These are phyloP conservation scores for Phytophthora podocarpi DNA, from an alignment of 352 stramenopile genomes.

Conservation along the genomic window DNA sequence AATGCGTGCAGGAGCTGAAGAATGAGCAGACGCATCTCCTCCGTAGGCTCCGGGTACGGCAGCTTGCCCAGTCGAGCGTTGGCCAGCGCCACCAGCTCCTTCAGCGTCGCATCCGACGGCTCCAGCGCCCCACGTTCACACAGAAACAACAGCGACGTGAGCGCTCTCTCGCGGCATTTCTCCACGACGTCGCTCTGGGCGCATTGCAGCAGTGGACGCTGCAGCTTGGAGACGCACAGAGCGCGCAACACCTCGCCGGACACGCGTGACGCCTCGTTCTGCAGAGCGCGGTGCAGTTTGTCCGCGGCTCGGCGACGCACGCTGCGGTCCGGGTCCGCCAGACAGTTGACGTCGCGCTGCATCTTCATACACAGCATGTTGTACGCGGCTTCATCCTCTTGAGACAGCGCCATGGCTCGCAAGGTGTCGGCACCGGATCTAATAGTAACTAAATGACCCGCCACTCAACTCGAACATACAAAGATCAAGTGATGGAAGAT, in stretches of 20 bases:
- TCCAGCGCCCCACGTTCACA: conserved; percentile 54
- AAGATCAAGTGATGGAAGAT: conserved; percentile 24
- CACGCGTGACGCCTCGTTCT: conserved; percentile 47
- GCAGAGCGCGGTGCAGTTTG: conserved; percentile 63
- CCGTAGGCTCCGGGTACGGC: conserved; percentile 77
- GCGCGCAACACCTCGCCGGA: conserved; percentile 42
- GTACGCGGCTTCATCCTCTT: conserved; percentile 58
- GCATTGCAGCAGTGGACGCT: conserved; percentile 54
- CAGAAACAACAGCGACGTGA: conserved; percentile 65
- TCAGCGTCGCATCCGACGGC: conserved; percentile 41
- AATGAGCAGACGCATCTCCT: conserved; percentile 81
- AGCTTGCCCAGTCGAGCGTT: conserved; percentile 69
- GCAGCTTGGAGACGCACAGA: conserved; percentile 51
- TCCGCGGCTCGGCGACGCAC: conserved; percentile 76
- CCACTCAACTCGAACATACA: conserved; percentile 19
- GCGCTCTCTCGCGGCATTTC: conserved; percentile 77
- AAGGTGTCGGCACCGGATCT: neutral
- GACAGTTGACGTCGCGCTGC: conserved; percentile 84
- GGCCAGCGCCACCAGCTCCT: conserved; percentile 56
- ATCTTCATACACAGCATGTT: conserved; percentile 79
- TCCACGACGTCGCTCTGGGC: conserved; percentile 64
- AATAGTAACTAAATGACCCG: conserved; percentile 21
- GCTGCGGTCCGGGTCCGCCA: conserved; percentile 68
- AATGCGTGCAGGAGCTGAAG: conserved; percentile 62
- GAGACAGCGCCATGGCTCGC: conserved; percentile 46